Evolutionary conservation across 2,329 filamentous ascomycete species (phyloP).

Genomic region (Pseudogymnoascus sp.): DNA sequence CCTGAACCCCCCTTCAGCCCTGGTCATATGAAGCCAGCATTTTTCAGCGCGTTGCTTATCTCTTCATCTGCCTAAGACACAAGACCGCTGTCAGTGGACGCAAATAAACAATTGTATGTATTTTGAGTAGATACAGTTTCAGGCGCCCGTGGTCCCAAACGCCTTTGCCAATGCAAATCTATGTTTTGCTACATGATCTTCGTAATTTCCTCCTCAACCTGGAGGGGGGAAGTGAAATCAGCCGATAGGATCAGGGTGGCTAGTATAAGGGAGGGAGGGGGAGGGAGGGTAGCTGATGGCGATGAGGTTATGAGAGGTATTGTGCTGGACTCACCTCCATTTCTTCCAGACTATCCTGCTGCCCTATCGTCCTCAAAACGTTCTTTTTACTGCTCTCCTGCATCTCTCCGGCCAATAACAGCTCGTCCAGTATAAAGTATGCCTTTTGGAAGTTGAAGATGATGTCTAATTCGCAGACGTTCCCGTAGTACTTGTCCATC

Average conservation of each 20-base stretch:
- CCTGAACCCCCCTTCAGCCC: background rate
- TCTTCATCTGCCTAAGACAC: slow-evolving; percentile 11
- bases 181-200: slow-evolving; percentile 27
- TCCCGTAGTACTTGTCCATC: slow-evolving; percentile 99
- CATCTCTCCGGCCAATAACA: slow-evolving; percentile 89
- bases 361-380: slow-evolving; percentile 86
- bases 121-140: slow-evolving; percentile 6
- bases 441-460: slow-evolving; percentile 99
- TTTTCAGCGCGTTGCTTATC: background rate
- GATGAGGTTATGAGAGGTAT: background rate
- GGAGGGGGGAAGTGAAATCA: slow-evolving; percentile 13
- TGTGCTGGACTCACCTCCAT: slow-evolving; percentile 69
- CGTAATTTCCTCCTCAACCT: slow-evolving; percentile 32
- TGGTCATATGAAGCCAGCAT: slow-evolving; percentile 8
- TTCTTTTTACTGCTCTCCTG: slow-evolving; percentile 99
- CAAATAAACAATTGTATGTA: background rate
- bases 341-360: slow-evolving; percentile 95
- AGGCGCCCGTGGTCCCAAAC: background rate
- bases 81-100: background rate
- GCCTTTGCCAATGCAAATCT: slow-evolving; percentile 7
- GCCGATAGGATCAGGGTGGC: slow-evolving; percentile 32
- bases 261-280: slow-evolving; percentile 44
- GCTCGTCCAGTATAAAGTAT: slow-evolving; percentile 97
- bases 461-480: slow-evolving; percentile 98
- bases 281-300: slow-evolving; percentile 22